Conservation (phyloP, 78 protist species). For the Monosiga brevicollis region DNA sequence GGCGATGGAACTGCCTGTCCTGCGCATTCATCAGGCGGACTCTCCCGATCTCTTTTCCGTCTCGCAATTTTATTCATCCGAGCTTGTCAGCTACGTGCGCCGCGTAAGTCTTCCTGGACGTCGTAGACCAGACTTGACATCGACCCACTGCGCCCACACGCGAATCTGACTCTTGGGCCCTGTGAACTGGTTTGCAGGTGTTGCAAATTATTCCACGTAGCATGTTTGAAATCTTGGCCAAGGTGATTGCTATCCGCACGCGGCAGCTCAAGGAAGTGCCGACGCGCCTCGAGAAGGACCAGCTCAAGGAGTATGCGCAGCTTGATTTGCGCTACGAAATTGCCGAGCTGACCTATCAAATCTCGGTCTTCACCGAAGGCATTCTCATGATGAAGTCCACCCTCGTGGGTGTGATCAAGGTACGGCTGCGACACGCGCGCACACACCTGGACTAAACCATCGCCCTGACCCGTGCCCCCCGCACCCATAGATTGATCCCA, state of each 20-base stretch:
- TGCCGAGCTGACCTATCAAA: conserved; percentile 60
- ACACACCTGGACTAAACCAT: too few species aligned
- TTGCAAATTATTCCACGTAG: conserved; percentile 83
- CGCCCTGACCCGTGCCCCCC: too few species aligned
- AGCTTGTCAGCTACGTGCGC: conserved; percentile 12
- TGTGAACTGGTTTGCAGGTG: too few species aligned
- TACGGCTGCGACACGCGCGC: too few species aligned
- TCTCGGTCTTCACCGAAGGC: conserved; percentile 89
- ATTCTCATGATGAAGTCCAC: conserved; percentile 94
- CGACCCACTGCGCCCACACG: neutral
- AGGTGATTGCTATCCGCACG: conserved; percentile 73
- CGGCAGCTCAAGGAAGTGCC: conserved; percentile 60
- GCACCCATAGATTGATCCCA: conserved; percentile 77
- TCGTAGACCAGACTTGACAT: too few species aligned
- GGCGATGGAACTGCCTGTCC: conserved; percentile 81
- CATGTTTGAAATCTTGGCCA: conserved; percentile 65
- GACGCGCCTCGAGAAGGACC: conserved; percentile 59
- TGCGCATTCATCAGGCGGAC: conserved; percentile 82
- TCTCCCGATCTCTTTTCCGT: conserved; percentile 74
- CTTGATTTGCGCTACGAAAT: conserved; percentile 72
- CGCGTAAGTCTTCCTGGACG: too few species aligned
- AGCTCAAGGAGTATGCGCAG: conserved; percentile 55
- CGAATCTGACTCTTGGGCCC: conserved; percentile 73
- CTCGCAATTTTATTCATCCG: conserved; percentile 77
- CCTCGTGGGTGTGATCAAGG: conserved; percentile 78